Conservation (phyloP, 2,329 filamentous ascomycete species). For the Neonectria coccinea region DNA sequence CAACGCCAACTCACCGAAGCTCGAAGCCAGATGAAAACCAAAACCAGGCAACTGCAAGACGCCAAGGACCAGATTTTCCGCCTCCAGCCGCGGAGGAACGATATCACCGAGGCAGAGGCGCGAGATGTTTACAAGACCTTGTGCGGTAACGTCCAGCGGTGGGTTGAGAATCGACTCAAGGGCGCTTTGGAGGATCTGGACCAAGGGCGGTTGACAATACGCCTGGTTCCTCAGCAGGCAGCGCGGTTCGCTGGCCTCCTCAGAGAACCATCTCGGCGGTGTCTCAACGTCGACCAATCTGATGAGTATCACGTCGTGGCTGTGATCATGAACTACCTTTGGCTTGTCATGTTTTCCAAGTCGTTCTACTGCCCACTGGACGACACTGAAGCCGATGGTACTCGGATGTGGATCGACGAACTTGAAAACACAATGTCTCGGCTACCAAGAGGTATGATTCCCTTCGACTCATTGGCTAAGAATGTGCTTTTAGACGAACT, state of each 20-base stretch:
- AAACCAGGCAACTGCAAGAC: slow-evolving; percentile 47
- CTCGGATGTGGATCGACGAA: slow-evolving; percentile 50
- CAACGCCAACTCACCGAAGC: slow-evolving; percentile 49
- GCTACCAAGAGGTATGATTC: slow-evolving; percentile 48
- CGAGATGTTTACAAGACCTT: slow-evolving; percentile 50
- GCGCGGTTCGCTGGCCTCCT: slow-evolving; percentile 50
- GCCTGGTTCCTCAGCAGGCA: slow-evolving; percentile 44
- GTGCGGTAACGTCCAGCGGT: slow-evolving; percentile 51
- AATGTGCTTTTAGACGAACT: slow-evolving; percentile 20
- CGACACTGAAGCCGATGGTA: slow-evolving; percentile 47
- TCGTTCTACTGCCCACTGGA: slow-evolving; percentile 54
- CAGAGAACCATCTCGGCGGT: slow-evolving; percentile 51
- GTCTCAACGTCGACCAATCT: slow-evolving; percentile 46
- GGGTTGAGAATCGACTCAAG: slow-evolving; percentile 52
- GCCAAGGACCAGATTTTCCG: slow-evolving; percentile 49
- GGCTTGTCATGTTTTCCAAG: slow-evolving; percentile 51
- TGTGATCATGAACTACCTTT: slow-evolving; percentile 54
- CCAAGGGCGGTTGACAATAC: slow-evolving; percentile 40
- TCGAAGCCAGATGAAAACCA: slow-evolving; percentile 42
- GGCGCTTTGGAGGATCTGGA: slow-evolving; percentile 50
- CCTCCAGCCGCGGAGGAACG: slow-evolving; percentile 49
- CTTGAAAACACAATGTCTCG: slow-evolving; percentile 50
- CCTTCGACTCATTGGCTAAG: background rate
- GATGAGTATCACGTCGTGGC: slow-evolving; percentile 53
- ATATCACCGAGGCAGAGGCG: slow-evolving; percentile 53